These are phyloP conservation scores for Vaucheria bursata DNA, from an alignment of 352 stramenopile genomes.

Conservation along the genomic window DNA sequence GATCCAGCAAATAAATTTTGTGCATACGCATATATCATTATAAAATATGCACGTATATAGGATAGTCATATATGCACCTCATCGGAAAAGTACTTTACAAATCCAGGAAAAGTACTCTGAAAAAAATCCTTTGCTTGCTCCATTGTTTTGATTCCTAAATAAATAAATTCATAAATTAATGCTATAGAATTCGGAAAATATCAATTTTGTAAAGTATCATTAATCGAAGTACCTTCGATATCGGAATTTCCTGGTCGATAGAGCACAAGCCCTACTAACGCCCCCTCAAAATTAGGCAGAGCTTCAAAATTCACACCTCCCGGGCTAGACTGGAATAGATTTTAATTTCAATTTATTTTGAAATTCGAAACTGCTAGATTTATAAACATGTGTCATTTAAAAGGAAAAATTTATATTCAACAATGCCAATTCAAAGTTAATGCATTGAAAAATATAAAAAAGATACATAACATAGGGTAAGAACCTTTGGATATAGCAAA, in stretches of 20 bases:
- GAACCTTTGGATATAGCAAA: too few relatives aligned
- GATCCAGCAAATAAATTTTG: background rate
- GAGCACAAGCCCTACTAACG: constrained; percentile 60
- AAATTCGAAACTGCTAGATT: too few relatives aligned
- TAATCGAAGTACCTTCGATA: constrained; percentile 37
- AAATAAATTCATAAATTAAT: background rate
- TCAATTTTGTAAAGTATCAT: too few relatives aligned
- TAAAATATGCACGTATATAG: background rate
- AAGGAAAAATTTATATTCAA: too few relatives aligned
- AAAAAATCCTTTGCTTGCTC: background rate
- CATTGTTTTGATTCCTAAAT: background rate
- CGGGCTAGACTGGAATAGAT: constrained; percentile 50
- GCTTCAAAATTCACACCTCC: constrained; percentile 59
- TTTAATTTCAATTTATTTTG: too few relatives aligned
- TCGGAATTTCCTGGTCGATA: constrained; percentile 51
- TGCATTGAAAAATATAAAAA: too few relatives aligned
- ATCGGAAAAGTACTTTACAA: background rate
- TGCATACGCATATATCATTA: background rate
- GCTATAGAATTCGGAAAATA: background rate
- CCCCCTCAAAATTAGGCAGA: constrained; percentile 55
- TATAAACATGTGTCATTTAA: too few relatives aligned
- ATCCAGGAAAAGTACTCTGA: background rate
- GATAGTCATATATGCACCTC: background rate
- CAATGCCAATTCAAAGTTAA: too few relatives aligned
- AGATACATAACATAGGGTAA: too few relatives aligned